These are phyloP conservation scores for Colletotrichum chlorophyti DNA, from an alignment of 2,329 filamentous ascomycete species.

Conservation along the genomic window DNA sequence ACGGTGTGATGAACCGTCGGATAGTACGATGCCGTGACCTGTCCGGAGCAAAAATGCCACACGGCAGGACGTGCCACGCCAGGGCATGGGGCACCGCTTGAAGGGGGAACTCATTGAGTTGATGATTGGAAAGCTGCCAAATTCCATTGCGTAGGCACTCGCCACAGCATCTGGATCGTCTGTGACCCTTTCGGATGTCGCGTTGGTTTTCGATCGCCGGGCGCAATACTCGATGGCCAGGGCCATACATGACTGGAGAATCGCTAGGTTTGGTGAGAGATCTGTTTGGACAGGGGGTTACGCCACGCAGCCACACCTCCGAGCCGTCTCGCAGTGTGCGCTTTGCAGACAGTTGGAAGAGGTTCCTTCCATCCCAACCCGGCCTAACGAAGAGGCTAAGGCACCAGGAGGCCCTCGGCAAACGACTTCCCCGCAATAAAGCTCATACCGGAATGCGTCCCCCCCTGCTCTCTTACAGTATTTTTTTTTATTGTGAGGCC, in stretches of 20 bases:
- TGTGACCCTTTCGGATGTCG: background rate
- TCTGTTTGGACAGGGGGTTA: background rate
- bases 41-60: background rate
- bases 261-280: constrained; percentile 1
- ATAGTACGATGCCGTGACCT: too few species aligned
- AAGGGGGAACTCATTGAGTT: too few species aligned
- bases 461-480: background rate
- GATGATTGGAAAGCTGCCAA: too few species aligned
- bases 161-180: background rate
- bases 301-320: constrained; percentile 12
- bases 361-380: too few species aligned
- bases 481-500: background rate
- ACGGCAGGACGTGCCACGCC: too few species aligned
- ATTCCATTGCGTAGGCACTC: constrained; percentile 14
- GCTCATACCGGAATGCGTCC: background rate
- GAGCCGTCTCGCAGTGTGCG: too few species aligned
- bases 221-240: constrained; percentile 19
- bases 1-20: too few species aligned
- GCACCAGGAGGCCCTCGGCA: background rate
- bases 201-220: constrained; percentile 12
- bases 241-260: constrained; percentile 10
- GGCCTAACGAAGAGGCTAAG: constrained; percentile 1
- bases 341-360: too few species aligned
- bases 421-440: constrained; percentile 9
- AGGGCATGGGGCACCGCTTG: background rate